A percentile compares a stretch with the other conserved stretches of the same genome.
Conservation (phyloP, 2,329 filamentous ascomycete genomes). For the Fusarium foetens region DNA sequence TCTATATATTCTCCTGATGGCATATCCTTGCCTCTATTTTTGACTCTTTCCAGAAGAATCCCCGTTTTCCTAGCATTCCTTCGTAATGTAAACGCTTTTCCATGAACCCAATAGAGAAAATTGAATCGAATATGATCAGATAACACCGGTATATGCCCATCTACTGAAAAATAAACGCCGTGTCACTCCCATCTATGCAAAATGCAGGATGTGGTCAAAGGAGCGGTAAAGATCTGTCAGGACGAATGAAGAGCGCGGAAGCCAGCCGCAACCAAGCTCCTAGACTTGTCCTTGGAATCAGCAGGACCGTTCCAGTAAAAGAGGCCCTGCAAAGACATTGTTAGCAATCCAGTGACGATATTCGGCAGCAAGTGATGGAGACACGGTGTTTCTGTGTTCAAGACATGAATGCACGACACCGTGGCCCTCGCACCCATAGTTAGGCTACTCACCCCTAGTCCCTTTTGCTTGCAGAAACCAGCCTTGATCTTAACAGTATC, state of each 20-base stretch:
- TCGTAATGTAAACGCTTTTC: slow-evolving; percentile 23
- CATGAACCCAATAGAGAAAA: slow-evolving; percentile 8
- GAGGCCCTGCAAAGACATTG: slow-evolving; percentile 64
- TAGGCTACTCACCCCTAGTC: slow-evolving; percentile 66
- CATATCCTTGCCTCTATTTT: slow-evolving; percentile 24
- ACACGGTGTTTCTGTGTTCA: slow-evolving; percentile 21
- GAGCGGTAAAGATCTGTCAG: slow-evolving; percentile 30
- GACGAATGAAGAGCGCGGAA: slow-evolving; percentile 65
- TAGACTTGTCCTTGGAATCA: slow-evolving; percentile 68
- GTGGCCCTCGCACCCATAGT: slow-evolving; percentile 5
- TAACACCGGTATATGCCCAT: slow-evolving; percentile 34
- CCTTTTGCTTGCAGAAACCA: slow-evolving; percentile 75
- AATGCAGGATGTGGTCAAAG: slow-evolving; percentile 22
- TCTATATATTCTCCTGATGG: slow-evolving; percentile 27
- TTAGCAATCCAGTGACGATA: slow-evolving; percentile 33
- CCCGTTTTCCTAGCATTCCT: slow-evolving; percentile 24
- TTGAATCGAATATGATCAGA: not conserved
- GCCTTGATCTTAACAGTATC: slow-evolving; percentile 81
- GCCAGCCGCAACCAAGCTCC: slow-evolving; percentile 68
- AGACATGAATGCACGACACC: slow-evolving; percentile 25
- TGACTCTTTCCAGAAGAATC: slow-evolving; percentile 29
- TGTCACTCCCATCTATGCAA: slow-evolving; percentile 27
- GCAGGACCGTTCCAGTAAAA: slow-evolving; percentile 86
- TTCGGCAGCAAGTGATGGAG: slow-evolving; percentile 9
- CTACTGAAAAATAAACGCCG: slow-evolving; percentile 35